phyloP scores from a whole-genome alignment of 129 eudicot species.

The Saposhnikovia divaricata region DNA sequence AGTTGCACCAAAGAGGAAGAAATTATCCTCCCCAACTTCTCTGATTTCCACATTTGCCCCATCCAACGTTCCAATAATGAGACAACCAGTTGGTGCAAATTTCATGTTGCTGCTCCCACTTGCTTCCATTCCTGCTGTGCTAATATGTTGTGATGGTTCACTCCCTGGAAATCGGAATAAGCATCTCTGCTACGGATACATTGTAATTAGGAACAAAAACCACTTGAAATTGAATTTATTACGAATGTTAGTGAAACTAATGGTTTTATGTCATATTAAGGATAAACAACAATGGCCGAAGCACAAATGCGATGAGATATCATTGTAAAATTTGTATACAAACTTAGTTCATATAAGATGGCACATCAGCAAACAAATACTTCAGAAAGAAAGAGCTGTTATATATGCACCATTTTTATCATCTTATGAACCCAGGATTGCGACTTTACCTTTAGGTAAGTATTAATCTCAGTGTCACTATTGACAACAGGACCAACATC shows the following conservation, averaged over 20 bases:
- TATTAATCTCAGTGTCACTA: slow-evolving; percentile 83
- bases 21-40: slow-evolving; percentile 83
- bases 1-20: slow-evolving; percentile 96
- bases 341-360: neutral
- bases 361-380: neutral
- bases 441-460: slow-evolving; percentile 65
- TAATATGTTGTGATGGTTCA: slow-evolving; percentile 97
- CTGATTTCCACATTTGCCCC: slow-evolving; percentile 99
- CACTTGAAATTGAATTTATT: slow-evolving; percentile 34
- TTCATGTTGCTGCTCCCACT: slow-evolving; percentile 99
- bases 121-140: slow-evolving; percentile 99
- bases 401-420: neutral
- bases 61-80: slow-evolving; percentile 91
- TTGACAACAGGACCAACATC: slow-evolving; percentile 98
- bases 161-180: slow-evolving; percentile 99
- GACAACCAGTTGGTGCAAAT: slow-evolving; percentile 96
- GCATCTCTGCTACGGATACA: slow-evolving; percentile 97
- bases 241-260: slow-evolving; percentile 9
- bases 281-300: neutral
- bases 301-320: neutral
- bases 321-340: neutral
- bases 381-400: neutral
- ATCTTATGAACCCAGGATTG: neutral
- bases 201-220: slow-evolving; percentile 98
- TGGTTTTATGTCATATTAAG: neutral